Evolutionary conservation across 108 stramenopile species (phyloP).

Genomic region (Nannochloropsis salina): DNA sequence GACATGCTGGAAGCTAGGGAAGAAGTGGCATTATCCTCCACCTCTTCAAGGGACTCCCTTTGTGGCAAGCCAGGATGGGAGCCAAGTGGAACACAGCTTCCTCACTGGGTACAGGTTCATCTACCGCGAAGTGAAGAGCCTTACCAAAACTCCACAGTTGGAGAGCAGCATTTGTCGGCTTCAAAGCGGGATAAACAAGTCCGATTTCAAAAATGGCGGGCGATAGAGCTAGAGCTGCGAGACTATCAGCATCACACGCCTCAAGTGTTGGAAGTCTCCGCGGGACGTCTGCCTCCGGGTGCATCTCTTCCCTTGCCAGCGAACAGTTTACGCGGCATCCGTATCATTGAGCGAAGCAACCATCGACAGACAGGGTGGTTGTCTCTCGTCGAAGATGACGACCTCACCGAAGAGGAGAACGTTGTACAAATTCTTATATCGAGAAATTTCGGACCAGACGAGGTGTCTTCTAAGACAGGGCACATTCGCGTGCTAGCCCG

Average conservation of each 20-base stretch:
- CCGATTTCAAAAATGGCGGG: neutral
- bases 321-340: neutral
- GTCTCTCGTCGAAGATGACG: neutral
- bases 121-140: neutral
- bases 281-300: neutral
- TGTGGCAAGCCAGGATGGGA: neutral
- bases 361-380: conserved; percentile 13
- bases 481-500: neutral
- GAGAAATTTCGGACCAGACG: neutral
- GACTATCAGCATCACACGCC: neutral
- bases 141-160: too few species aligned
- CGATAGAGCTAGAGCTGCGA: neutral
- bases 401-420: neutral
- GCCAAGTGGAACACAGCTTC: neutral
- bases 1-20: neutral
- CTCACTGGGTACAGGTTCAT: neutral
- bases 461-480: neutral
- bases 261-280: neutral
- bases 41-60: neutral
- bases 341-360: neutral
- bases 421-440: neutral
- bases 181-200: too few species aligned
- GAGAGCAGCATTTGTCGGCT: too few species aligned
- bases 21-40: neutral
- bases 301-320: neutral